Base-by-base conservation (phyloP, 306 rosid genomes). In the Purshia tridentata region DNA sequence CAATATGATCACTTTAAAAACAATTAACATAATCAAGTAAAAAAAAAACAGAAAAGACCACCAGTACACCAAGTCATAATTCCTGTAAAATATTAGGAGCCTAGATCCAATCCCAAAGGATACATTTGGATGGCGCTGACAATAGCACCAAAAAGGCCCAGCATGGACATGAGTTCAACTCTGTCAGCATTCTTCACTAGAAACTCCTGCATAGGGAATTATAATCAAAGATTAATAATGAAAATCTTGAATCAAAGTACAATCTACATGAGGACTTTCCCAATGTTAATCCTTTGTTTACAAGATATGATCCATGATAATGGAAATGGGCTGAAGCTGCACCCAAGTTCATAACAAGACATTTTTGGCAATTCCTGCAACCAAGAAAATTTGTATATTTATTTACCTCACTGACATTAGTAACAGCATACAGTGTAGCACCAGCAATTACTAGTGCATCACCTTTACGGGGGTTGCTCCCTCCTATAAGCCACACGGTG, bases 41-140 rank as follows among this genome's bases (percentile, higher is more conserved):
- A 50, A 50, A 50, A 12, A 8, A 57, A 7, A 56, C 53, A 53
- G 15, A 52, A 18, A 57, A 51, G 11, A 4, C 62, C 9, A 40
- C 22, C 4, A 20, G 65, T 72, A 67, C 55, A 55, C 41, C 68
- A 37, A 69, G 69, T 66, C 42, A 56, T 29, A 62, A 53, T 50
- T 69, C 45, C 53, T 39, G 47, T 52, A 39, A 63, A 29, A 65
- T 58, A 60, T 65, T 70, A 19, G 41, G 55, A 64, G 49, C 51
- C 77, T 29, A 41, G 45, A 56, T 55, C 47, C 51, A 59, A 16
- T 44, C 15, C 56, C 76, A 60, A 86, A 91, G 97, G 99, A 91
- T 94, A 94, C 99, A 91, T 86, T 85, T 94, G 99, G 74, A 94
- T 83, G 46, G 88, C 96, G 79, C 99, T 94, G 73, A 90, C 40